These are phyloP conservation scores for Tubosaeta sp. DNA, from an alignment of 768 basidiomycete genomes.

Conservation along the genomic window DNA sequence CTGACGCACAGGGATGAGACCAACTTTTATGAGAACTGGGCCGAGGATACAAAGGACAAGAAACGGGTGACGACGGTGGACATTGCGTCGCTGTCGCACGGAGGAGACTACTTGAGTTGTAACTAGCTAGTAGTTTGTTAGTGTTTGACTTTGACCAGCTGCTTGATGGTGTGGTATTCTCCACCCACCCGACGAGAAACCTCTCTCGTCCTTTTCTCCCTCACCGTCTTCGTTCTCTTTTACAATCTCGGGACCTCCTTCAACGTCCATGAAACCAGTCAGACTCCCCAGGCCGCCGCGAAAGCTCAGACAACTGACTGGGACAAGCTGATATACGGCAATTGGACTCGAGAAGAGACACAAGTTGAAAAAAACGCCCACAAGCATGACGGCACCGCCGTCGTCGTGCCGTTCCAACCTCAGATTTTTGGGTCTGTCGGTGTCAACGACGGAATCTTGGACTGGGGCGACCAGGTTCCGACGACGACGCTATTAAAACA, in stretches of 20 bases:
- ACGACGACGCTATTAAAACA: slow-evolving; percentile 56
- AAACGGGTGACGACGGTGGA: slow-evolving; percentile 35
- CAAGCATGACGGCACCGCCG: slow-evolving; percentile 39
- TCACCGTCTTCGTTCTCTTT: slow-evolving; percentile 63
- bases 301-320: slow-evolving; percentile 42
- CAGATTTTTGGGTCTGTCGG: slow-evolving; percentile 21
- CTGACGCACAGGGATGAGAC: slow-evolving; percentile 50
- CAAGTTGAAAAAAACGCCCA: slow-evolving; percentile 54
- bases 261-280: slow-evolving; percentile 46
- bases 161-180: slow-evolving; percentile 54
- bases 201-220: slow-evolving; percentile 59
- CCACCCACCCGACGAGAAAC: slow-evolving; percentile 73
- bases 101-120: slow-evolving; percentile 6
- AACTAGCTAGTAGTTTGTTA: neutral
- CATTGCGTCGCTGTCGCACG: slow-evolving; percentile 22
- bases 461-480: slow-evolving; percentile 57
- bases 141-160: neutral
- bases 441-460: slow-evolving; percentile 50
- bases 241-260: slow-evolving; percentile 71
- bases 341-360: slow-evolving; percentile 63
- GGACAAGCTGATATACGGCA: slow-evolving; percentile 62
- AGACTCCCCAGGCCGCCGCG: slow-evolving; percentile 17
- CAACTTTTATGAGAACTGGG: slow-evolving; percentile 89
- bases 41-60: slow-evolving; percentile 68
- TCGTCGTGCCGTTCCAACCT: slow-evolving; percentile 23